Base-by-base conservation (phyloP, 768 basidiomycete genomes). In the Boletus rufocinnamomeus region DNA sequence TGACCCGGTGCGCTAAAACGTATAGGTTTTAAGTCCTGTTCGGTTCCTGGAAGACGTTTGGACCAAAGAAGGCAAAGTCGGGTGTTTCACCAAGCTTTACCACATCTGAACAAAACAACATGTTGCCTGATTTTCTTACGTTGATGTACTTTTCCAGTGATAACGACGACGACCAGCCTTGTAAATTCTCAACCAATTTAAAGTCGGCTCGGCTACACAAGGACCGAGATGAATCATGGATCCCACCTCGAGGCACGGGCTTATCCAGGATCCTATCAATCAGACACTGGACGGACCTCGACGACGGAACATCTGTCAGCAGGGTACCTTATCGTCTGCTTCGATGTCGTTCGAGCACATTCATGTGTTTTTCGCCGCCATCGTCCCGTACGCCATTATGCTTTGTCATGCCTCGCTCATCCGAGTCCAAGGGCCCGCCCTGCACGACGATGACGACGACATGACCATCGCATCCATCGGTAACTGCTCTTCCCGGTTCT, bases 361-460 rank as follows among this genome's bases (percentile, higher is more conserved):
- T 40, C 50, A 2, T 0, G 6, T 9, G 5, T 11, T 11, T 2
- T 6, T 6, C 17, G 23, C 6, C 9, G 6, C 10, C 17, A 11
- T 35, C 10, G 6, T 37, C 37, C 10, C 10, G 34, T 25, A 35
- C 49, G 21, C 9, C 16, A 35, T 1, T 16, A 35, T 23, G 56
- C 40, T 54, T 61, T 61, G 59, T 61, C 58, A 54, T 34, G 8
- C 11, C 32, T 14, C 13, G 4, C 27, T 51, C 35, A 27, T 28
- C 50, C 25, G 19, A 16, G 4, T 28, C 50, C 25, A 25, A 16
- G 4, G 34, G 21, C 48, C 21, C 3, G 2, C 1, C 6, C 6
- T 21, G 27, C 4, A 19, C 17, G 27, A n/a, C 14, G 2, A 16
- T 19, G 8, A 1, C 27, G 13, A 28, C 11, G 13, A 28, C 9